A percentile compares a stretch with the other conserved stretches of the same genome.
phyloP scores from a whole-genome alignment of 371 early-diverging fungal genomes.

The Haplosporangium sp. region DNA sequence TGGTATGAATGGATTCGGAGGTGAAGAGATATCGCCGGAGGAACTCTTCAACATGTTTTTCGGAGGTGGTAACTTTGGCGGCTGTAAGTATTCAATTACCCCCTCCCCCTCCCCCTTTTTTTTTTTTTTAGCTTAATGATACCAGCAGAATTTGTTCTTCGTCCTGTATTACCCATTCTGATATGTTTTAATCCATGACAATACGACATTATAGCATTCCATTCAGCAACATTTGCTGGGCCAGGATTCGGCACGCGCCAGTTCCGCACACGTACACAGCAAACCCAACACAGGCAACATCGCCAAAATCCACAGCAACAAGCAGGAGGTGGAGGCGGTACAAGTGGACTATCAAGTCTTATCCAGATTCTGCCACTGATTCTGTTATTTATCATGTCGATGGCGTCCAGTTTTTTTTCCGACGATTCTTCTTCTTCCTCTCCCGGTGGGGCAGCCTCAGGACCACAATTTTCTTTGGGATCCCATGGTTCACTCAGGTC shows the following conservation, averaged over 20 bases:
- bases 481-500: conserved; percentile 27
- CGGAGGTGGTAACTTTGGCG: conserved; percentile 66
- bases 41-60: conserved; percentile 98
- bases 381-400: conserved; percentile 34
- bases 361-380: conserved; percentile 37
- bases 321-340: conserved; percentile 17
- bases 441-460: not conserved
- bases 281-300: conserved; percentile 21
- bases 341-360: conserved; percentile 20
- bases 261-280: conserved; percentile 13
- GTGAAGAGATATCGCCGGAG: conserved; percentile 89
- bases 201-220: conserved; percentile 34
- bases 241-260: conserved; percentile 34
- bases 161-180: conserved; percentile 3
- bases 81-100: conserved; percentile 5
- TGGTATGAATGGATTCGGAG: conserved; percentile 37
- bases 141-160: too few species aligned
- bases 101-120: too few species aligned
- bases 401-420: conserved; percentile 28
- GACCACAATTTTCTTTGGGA: conserved; percentile 27
- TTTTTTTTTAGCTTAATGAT: too few species aligned
- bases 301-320: conserved; percentile 21
- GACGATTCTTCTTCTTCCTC: conserved; percentile 14
- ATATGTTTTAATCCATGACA: conserved; percentile 2
- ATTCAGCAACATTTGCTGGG: conserved; percentile 55